Percentiles rank a stretch among this genome's conserved stretches.
Conservation (phyloP, 176 grass and related monocot genomes). For the Rhynchospora breviuscula region DNA sequence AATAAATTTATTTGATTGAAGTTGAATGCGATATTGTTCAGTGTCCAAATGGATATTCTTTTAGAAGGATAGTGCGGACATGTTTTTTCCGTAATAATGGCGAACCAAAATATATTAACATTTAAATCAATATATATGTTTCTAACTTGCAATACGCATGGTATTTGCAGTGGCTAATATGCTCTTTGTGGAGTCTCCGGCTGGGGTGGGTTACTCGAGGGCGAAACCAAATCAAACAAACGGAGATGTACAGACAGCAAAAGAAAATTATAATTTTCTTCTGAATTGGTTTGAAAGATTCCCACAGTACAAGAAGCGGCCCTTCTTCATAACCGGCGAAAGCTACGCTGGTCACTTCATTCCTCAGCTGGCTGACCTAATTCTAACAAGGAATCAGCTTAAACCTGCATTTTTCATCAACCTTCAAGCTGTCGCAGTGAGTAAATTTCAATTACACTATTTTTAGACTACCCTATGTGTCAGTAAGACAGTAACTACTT, state of each 20-base stretch:
- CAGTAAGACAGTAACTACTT: not conserved
- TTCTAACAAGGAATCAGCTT: slow-evolving; percentile 19
- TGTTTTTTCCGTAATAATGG: not conserved
- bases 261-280: slow-evolving; percentile 18
- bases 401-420: slow-evolving; percentile 18
- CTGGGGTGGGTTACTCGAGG: slow-evolving; percentile 66
- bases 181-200: slow-evolving; percentile 83
- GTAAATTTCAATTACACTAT: not conserved
- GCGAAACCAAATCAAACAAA: not conserved
- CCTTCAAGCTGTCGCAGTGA: slow-evolving; percentile 23
- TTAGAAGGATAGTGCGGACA: not conserved
- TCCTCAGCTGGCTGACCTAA: slow-evolving; percentile 31
- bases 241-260: slow-evolving; percentile 2
- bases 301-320: slow-evolving; percentile 9
- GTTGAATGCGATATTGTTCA: too few relatives aligned
- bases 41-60: too few relatives aligned
- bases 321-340: slow-evolving; percentile 32
- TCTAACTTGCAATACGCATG: not conserved
- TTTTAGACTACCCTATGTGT: not conserved
- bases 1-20: too few relatives aligned
- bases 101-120: not conserved
- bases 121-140: not conserved
- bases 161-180: slow-evolving; percentile 73
- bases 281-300: slow-evolving; percentile 29
- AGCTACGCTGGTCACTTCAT: slow-evolving; percentile 42